Conservation (phyloP, 2,329 filamentous ascomycete species). For the Penicillium nordicum region DNA sequence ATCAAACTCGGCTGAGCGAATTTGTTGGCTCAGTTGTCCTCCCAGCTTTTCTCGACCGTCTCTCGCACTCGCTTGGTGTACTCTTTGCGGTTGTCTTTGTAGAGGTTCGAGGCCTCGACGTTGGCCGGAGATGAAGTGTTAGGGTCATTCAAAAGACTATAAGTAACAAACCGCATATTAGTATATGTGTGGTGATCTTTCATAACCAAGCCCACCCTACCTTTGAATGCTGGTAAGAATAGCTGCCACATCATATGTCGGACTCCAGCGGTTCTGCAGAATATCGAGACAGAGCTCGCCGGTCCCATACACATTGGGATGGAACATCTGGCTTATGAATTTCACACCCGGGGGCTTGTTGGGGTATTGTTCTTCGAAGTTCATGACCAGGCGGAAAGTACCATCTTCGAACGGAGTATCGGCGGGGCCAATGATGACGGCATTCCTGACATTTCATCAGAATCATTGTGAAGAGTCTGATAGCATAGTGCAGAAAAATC, state of each 20-base stretch:
- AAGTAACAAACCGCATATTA: not conserved
- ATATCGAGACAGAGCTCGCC: conserved; percentile 97
- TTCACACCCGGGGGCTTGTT: conserved; percentile 98
- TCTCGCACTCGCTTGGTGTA: conserved; percentile 93
- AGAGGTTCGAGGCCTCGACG: conserved; percentile 94
- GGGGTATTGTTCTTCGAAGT: conserved; percentile 97
- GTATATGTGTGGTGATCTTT: not conserved
- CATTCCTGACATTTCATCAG: conserved; percentile 65
- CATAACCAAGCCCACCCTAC: conserved; percentile 46
- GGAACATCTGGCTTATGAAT: conserved; percentile 99
- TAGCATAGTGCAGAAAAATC: not conserved
- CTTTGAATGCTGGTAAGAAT: conserved; percentile 97
- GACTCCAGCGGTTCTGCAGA: conserved; percentile 96
- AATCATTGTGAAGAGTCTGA: not conserved
- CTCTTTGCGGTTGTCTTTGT: conserved; percentile 96
- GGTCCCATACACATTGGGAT: conserved; percentile 96
- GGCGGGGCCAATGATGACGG: conserved; percentile 93
- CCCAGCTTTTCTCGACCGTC: conserved; percentile 99
- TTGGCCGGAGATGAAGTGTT: conserved; percentile 98
- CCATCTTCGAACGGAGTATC: conserved; percentile 98
- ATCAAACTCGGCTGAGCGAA: conserved; percentile 11
- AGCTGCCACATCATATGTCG: conserved; percentile 95
- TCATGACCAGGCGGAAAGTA: conserved; percentile 96
- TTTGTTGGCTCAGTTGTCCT: conserved; percentile 58
- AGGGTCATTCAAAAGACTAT: conserved; percentile 88